Percentiles rank a stretch among this genome's conserved stretches.
Evolutionary conservation across 164 flowering plant species (phyloP).

Genomic region (Litsea cubeba): DNA sequence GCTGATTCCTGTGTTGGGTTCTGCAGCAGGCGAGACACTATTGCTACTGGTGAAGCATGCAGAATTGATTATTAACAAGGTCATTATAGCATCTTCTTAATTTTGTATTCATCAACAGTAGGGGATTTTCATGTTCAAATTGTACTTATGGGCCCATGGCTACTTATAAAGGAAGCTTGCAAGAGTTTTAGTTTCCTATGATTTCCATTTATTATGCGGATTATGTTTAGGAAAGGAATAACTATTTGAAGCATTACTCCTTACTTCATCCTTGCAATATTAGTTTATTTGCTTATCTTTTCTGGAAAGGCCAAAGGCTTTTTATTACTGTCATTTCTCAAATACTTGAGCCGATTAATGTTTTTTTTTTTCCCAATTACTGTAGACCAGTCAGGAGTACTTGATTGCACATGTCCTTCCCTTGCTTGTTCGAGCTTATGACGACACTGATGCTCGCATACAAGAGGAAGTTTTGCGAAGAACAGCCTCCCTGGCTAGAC

Average conservation of each 20-base stretch:
- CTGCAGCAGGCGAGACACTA: slow-evolving; percentile 89
- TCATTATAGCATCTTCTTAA: slow-evolving; percentile 17
- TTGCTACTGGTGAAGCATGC: slow-evolving; percentile 92
- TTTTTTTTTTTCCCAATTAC: slow-evolving; percentile 5
- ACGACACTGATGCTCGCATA: slow-evolving; percentile 84
- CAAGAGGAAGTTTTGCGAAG: slow-evolving; percentile 90
- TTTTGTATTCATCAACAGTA: no score
- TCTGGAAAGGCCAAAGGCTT: background rate
- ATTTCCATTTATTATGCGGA: no score
- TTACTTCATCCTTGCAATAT: background rate
- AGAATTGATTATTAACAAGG: slow-evolving; percentile 93
- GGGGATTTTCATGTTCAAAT: background rate
- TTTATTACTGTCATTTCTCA: background rate
- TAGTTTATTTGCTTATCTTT: background rate
- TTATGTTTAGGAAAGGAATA: no score
- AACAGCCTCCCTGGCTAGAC: slow-evolving; percentile 65
- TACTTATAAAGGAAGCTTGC: background rate
- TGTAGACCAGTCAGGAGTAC: slow-evolving; percentile 76
- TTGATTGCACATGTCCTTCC: slow-evolving; percentile 76
- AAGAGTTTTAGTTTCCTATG: background rate
- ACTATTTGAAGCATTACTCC: no score
- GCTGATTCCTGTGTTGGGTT: slow-evolving; percentile 79
- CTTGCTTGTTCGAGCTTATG: slow-evolving; percentile 88
- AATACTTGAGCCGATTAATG: background rate
- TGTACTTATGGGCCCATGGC: background rate